Conservation (phyloP, 768 basidiomycete genomes). For the Polyporus arcularius region DNA sequence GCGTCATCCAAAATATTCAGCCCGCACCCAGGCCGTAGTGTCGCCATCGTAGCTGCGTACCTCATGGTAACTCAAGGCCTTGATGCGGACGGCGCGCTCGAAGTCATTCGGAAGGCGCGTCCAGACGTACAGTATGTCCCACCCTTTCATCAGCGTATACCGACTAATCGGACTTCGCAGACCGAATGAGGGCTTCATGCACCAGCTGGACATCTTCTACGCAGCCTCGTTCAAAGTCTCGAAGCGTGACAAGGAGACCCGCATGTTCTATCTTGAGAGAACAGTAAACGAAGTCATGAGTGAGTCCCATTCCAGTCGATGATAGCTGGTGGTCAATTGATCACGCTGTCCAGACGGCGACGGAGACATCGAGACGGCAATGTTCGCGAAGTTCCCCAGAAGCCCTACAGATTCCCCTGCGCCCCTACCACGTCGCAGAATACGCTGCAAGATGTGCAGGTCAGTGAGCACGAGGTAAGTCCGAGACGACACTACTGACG, state of each 20-base stretch:
- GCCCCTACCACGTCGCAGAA: conserved; percentile 61
- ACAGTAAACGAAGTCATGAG: conserved; percentile 77
- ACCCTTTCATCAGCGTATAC: too few species aligned
- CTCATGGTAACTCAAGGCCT: conserved; percentile 74
- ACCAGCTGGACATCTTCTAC: conserved; percentile 81
- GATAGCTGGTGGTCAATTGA: neutral
- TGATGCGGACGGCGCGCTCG: conserved; percentile 62
- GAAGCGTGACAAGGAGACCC: conserved; percentile 63
- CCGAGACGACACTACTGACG: neutral
- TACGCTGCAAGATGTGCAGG: conserved; percentile 94
- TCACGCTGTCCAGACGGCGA: conserved; percentile 61
- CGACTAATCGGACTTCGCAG: conserved; percentile 38
- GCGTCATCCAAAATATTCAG: neutral
- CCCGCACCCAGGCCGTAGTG: conserved; percentile 66
- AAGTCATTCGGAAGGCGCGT: conserved; percentile 64
- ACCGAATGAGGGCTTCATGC: conserved; percentile 83
- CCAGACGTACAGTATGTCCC: conserved; percentile 68
- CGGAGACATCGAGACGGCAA: conserved; percentile 65
- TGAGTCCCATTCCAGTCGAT: conserved; percentile 37
- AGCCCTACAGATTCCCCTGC: conserved; percentile 64
- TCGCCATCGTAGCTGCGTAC: conserved; percentile 85
- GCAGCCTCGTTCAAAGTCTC: conserved; percentile 69
- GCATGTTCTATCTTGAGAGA: conserved; percentile 84
- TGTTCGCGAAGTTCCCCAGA: conserved; percentile 75
- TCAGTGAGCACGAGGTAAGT: conserved; percentile 30